Evolutionary conservation across 176 grass and related monocot species (phyloP).

Genomic region (Phoenix dactylifera): DNA sequence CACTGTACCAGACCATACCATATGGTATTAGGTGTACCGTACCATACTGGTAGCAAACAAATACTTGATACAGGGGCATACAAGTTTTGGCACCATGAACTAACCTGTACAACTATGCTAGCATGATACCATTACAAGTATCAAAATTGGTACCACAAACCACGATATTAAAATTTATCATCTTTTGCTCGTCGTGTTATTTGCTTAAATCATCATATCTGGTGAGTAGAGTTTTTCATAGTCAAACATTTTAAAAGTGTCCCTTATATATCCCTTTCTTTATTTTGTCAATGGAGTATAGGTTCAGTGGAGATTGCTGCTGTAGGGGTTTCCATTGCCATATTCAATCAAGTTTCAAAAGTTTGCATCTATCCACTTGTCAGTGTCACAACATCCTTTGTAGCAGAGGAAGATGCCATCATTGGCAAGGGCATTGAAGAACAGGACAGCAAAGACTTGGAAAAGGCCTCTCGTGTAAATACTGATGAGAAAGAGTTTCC

Average conservation of each 20-base stretch:
- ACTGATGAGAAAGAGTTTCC: constrained; percentile 16
- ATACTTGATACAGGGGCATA: no score
- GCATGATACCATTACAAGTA: no score
- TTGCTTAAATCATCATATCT: neutral
- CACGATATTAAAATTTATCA: no score
- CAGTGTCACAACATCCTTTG: constrained; percentile 93
- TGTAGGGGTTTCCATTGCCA: constrained; percentile 88
- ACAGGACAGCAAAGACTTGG: constrained; percentile 41
- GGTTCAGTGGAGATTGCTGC: constrained; percentile 78
- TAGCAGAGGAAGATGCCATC: constrained; percentile 95
- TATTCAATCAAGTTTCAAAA: constrained; percentile 97
- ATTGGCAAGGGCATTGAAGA: constrained; percentile 50
- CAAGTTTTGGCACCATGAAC: no score
- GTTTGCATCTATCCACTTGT: constrained; percentile 94
- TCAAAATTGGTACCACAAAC: no score
- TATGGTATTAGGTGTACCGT: no score
- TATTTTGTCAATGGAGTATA: constrained; percentile 12
- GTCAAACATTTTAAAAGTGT: neutral
- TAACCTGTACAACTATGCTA: no score
- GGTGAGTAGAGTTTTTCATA: neutral
- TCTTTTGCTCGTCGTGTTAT: no score
- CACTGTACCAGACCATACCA: no score
- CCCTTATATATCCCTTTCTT: neutral
- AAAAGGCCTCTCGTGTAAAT: constrained; percentile 43
- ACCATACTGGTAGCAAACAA: no score